Conservation (phyloP, 73 alveolate species). For the Tetrahymena malaccensis region DNA sequence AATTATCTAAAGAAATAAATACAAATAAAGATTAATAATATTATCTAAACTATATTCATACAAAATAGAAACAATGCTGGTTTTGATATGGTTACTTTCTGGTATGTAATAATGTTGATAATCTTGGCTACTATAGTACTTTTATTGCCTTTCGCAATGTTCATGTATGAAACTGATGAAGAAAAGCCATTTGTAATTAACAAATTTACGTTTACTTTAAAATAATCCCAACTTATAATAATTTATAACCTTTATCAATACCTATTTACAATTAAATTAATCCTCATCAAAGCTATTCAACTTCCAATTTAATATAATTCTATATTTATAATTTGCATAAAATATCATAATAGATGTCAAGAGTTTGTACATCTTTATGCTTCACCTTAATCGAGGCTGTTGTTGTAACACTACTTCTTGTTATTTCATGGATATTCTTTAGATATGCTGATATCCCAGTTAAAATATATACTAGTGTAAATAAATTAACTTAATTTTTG, state of each 20-base stretch:
- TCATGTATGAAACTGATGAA: constrained; percentile 72
- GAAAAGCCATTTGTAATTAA: constrained; percentile 46
- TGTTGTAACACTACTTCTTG: not conserved
- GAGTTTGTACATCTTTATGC: not conserved
- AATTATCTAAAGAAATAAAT: not conserved
- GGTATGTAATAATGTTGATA: constrained; percentile 65
- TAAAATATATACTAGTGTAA: not conserved
- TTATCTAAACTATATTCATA: not conserved
- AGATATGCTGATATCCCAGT: not conserved
- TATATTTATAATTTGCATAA: not conserved
- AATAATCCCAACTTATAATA: too few species aligned
- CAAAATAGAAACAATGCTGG: constrained; percentile 12
- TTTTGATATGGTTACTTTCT: constrained; percentile 56
- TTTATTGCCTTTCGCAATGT: constrained; percentile 53
- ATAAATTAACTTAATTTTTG: not conserved
- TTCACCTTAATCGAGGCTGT: not conserved
- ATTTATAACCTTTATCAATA: not conserved
- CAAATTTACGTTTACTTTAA: not conserved
- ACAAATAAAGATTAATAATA: not conserved
- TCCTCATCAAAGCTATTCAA: too few species aligned
- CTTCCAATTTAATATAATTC: too few species aligned
- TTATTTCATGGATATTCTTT: not conserved
- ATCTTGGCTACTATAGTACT: constrained; percentile 42
- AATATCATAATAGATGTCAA: not conserved
- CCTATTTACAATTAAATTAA: not conserved